Conservation (phyloP, 75 land plant genomes). For the Selaginella tamariscina region DNA sequence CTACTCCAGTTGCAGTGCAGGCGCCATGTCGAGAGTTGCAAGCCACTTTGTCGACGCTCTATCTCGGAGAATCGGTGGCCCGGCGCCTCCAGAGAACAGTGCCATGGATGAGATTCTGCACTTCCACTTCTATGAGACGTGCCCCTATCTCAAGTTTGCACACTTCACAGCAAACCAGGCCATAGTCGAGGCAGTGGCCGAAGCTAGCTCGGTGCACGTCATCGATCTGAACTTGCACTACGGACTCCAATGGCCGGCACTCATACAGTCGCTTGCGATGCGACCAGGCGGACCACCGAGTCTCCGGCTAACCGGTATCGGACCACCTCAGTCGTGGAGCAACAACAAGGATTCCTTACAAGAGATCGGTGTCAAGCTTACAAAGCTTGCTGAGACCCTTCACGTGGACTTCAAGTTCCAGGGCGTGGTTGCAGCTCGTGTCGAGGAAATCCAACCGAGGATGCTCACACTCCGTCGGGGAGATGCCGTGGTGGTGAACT, state of each 20-base stretch:
- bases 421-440: constrained; percentile 47
- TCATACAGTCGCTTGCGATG: constrained; percentile 75
- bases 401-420: constrained; percentile 63
- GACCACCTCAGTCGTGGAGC: constrained; percentile 47
- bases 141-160: constrained; percentile 89
- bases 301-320: constrained; percentile 72
- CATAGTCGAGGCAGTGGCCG: constrained; percentile 71
- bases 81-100: not conserved
- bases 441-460: constrained; percentile 65
- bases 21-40: constrained; percentile 75
- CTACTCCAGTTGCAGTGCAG: constrained; percentile 14
- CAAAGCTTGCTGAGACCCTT: constrained; percentile 49
- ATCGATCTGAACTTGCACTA: constrained; percentile 67
- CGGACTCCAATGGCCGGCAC: constrained; percentile 86
- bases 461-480: constrained; percentile 39
- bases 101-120: constrained; percentile 43
- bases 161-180: constrained; percentile 96
- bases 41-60: constrained; percentile 73
- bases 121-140: constrained; percentile 74
- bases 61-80: constrained; percentile 39
- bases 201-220: constrained; percentile 54
- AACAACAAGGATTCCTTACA: constrained; percentile 39
- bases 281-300: constrained; percentile 70
- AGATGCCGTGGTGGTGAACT: constrained; percentile 69
- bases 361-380: constrained; percentile 56